Conservation (phyloP, 805 yeast genomes). For the Maudiozyma bulderi region DNA sequence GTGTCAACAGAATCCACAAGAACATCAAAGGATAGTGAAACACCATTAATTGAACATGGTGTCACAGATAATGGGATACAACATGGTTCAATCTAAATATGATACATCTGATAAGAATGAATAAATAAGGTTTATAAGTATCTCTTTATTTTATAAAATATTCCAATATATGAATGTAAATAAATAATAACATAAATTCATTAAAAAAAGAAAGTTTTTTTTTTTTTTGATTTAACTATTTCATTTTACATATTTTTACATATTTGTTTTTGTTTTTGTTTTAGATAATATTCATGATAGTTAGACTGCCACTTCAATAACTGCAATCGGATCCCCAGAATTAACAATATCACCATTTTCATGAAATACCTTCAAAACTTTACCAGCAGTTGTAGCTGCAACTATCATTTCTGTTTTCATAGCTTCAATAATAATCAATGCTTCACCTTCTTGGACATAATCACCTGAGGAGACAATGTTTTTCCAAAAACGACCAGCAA, state of each 20-base stretch:
- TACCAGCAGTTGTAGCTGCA: constrained; percentile 58
- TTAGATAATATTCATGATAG: background rate
- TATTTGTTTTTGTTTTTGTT: background rate
- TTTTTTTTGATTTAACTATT: background rate
- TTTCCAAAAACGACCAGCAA: constrained; percentile 97
- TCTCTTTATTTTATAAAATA: background rate
- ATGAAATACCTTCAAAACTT: constrained; percentile 63
- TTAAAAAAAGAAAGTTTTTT: background rate
- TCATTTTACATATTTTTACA: background rate
- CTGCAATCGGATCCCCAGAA: constrained; percentile 91
- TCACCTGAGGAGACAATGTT: constrained; percentile 75
- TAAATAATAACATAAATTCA: background rate
- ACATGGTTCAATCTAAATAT: background rate
- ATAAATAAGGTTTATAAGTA: background rate
- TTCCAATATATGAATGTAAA: background rate
- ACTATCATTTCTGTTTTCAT: constrained; percentile 98
- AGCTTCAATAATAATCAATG: constrained; percentile 85
- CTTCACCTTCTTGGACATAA: constrained; percentile 61
- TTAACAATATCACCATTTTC: constrained; percentile 93
- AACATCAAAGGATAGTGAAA: constrained; percentile 19
- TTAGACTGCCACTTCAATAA: constrained; percentile 23
- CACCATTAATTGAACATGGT: constrained; percentile 11
- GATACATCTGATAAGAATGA: background rate
- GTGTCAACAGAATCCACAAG: constrained; percentile 5
- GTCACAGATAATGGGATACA: background rate